Percentiles rank a stretch among this genome's conserved stretches.
Conservation (phyloP, 192 early-diverging fungal species). For the Mycoemilia scoparia region DNA sequence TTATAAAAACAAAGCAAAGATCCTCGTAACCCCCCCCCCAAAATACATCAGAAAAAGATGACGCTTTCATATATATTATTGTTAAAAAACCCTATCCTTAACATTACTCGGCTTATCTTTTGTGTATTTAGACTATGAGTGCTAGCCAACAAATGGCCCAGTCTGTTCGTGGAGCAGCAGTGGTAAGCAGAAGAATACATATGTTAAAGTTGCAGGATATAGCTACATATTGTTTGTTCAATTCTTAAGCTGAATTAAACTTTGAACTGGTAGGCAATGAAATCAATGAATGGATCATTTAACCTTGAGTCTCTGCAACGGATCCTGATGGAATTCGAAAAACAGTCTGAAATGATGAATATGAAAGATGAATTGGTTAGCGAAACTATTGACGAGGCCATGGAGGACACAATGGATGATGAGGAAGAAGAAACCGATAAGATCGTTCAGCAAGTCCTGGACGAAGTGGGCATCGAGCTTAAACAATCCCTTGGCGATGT, state of each 20-base stretch:
- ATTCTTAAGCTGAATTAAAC: not conserved
- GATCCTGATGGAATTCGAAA: constrained; percentile 97
- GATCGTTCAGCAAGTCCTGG: constrained; percentile 84
- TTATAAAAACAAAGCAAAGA: no score
- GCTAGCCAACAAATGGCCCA: constrained; percentile 94
- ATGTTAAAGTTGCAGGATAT: not conserved
- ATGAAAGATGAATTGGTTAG: constrained; percentile 99
- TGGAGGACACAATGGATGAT: constrained; percentile 72
- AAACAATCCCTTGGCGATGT: constrained; percentile 20
- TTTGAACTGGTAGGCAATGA: constrained; percentile 67
- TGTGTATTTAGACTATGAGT: constrained; percentile 52
- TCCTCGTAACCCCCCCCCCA: no score
- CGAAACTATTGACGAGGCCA: constrained; percentile 89
- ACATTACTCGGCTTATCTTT: no score
- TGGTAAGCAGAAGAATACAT: constrained; percentile 32
- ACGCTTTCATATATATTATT: not conserved
- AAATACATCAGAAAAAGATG: no score
- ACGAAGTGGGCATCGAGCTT: constrained; percentile 80
- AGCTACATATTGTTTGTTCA: not conserved
- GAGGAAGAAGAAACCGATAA: constrained; percentile 81
- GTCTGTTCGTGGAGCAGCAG: constrained; percentile 87
- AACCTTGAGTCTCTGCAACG: constrained; percentile 85
- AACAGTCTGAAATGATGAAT: constrained; percentile 89
- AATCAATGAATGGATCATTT: constrained; percentile 84
- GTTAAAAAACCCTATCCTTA: not conserved